Conservation (phyloP, 345 rosid genomes). For the Linum tenue region DNA sequence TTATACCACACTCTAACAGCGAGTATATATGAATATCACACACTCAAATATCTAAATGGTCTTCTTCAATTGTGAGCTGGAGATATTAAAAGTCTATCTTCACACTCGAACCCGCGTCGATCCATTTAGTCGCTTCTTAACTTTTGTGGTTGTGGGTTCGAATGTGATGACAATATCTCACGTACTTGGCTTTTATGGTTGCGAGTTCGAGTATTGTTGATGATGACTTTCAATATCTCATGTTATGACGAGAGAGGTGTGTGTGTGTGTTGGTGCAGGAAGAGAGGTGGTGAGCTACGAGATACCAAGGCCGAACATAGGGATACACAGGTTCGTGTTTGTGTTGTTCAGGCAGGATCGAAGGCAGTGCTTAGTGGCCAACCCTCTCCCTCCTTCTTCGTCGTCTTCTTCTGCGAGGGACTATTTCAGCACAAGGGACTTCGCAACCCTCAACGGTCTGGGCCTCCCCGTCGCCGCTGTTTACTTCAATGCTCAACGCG, state of each 20-base stretch:
- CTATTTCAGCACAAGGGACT: constrained; percentile 43
- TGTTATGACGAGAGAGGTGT: too few species aligned
- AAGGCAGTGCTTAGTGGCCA: constrained; percentile 23
- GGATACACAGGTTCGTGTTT: constrained; percentile 63
- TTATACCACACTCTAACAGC: too few species aligned
- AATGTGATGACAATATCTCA: too few species aligned
- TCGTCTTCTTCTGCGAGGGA: constrained; percentile 23
- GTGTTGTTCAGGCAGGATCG: constrained; percentile 49
- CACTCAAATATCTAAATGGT: too few species aligned
- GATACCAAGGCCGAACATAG: constrained; percentile 48
- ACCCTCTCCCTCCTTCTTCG: constrained; percentile 17
- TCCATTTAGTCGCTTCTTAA: too few species aligned
- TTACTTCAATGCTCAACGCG: constrained; percentile 63
- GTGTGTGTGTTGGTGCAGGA: constrained; percentile 24
- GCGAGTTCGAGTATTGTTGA: too few species aligned
- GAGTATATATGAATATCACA: neutral
- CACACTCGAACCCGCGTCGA: too few species aligned
- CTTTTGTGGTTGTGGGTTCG: too few species aligned
- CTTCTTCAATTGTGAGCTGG: too few species aligned
- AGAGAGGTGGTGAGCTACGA: constrained; percentile 57
- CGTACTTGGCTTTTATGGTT: too few species aligned
- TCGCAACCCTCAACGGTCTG: constrained; percentile 42
- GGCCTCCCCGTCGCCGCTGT: constrained; percentile 71
- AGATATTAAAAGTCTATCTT: too few species aligned
- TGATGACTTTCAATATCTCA: too few species aligned